Evolutionary conservation across 441 rosid species (phyloP).

Genomic region (Brassica hybrid): DNA sequence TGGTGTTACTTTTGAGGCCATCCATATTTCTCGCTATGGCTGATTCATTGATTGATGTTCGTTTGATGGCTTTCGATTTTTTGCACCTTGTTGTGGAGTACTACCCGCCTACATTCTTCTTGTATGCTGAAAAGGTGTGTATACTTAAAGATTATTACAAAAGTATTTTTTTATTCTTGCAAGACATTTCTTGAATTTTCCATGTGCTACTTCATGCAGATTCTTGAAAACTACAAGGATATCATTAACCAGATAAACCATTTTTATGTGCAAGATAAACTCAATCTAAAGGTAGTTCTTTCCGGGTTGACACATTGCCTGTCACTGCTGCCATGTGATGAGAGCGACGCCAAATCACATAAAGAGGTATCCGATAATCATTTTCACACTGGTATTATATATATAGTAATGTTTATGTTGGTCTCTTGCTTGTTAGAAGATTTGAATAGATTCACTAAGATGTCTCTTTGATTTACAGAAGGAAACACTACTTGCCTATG

Average conservation of each 20-base stretch:
- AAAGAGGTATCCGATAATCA: too few species aligned
- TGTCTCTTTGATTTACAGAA: slow-evolving; percentile 27
- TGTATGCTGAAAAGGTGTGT: slow-evolving; percentile 1
- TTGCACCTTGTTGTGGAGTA: background rate
- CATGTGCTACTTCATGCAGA: background rate
- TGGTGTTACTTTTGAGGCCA: slow-evolving; percentile 70
- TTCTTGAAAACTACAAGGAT: background rate
- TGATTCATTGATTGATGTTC: background rate
- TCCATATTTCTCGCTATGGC: slow-evolving; percentile 53
- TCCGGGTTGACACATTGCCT: background rate
- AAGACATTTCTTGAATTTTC: background rate
- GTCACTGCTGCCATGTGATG: slow-evolving; percentile 1
- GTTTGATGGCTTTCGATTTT: slow-evolving; percentile 4
- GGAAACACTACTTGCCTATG: slow-evolving; percentile 59
- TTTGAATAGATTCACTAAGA: background rate
- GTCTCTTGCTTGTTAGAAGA: background rate
- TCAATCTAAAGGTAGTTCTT: background rate
- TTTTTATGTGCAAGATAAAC: background rate
- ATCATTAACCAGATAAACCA: background rate
- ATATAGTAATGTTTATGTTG: background rate
- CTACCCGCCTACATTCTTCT: background rate
- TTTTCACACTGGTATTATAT: too few species aligned
- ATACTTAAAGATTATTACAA: background rate
- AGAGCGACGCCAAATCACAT: background rate
- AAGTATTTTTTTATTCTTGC: background rate